Percentiles rank a stretch among this genome's conserved stretches.
Evolutionary conservation across 2,329 filamentous ascomycete genomes (phyloP).

Genomic region (Pseudogymnoascus sp.): DNA sequence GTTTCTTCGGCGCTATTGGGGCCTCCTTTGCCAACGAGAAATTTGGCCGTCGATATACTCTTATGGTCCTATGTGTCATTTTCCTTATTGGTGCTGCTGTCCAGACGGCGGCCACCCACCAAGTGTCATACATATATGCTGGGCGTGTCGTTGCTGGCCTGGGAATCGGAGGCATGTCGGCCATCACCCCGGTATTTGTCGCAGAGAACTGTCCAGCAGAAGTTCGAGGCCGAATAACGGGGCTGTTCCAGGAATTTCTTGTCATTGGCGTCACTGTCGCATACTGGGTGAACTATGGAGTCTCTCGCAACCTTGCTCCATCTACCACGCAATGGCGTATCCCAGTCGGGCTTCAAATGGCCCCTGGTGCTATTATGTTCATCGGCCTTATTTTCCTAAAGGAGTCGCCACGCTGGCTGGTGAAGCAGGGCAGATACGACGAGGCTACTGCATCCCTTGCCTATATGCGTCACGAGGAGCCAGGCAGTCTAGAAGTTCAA

Average conservation of each 20-base stretch:
- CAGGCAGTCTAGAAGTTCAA: slow-evolving; percentile 48
- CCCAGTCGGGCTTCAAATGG: slow-evolving; percentile 35
- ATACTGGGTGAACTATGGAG: slow-evolving; percentile 41
- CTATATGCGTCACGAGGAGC: slow-evolving; percentile 54
- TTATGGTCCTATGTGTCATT: slow-evolving; percentile 38
- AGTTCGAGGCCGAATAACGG: slow-evolving; percentile 33
- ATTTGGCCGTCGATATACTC: slow-evolving; percentile 38
- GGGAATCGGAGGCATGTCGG: slow-evolving; percentile 41
- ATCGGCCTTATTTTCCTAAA: slow-evolving; percentile 58
- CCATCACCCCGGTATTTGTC: slow-evolving; percentile 35
- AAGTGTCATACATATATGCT: slow-evolving; percentile 37
- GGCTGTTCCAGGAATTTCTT: slow-evolving; percentile 34
- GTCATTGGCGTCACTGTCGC: slow-evolving; percentile 33
- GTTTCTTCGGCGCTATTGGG: slow-evolving; percentile 44
- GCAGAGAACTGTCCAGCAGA: slow-evolving; percentile 35
- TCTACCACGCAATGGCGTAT: slow-evolving; percentile 43
- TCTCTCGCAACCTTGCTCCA: slow-evolving; percentile 32
- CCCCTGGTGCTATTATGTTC: slow-evolving; percentile 55
- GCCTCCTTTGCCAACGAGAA: slow-evolving; percentile 42
- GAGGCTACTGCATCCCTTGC: slow-evolving; percentile 49
- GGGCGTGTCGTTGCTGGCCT: slow-evolving; percentile 38
- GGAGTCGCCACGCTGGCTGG: slow-evolving; percentile 64
- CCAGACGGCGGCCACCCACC: slow-evolving; percentile 40
- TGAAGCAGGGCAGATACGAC: slow-evolving; percentile 56
- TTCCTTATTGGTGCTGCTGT: slow-evolving; percentile 36